A percentile compares a stretch with the other conserved stretches of the same genome.
phyloP scores from a whole-genome alignment of 225 moss, liverwort and hornwort genomes.

The Pleurozium schreberi region DNA sequence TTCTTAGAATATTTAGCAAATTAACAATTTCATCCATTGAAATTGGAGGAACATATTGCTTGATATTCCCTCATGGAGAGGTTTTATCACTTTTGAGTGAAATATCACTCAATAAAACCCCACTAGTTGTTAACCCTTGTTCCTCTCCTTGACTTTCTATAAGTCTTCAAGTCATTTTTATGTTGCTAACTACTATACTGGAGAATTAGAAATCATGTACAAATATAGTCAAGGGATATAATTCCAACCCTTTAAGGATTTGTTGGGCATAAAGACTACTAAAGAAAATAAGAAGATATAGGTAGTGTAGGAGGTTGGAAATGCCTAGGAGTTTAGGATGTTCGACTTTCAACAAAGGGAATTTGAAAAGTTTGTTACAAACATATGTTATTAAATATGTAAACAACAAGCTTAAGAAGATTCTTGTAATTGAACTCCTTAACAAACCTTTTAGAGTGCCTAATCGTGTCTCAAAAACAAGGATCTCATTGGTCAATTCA shows the following conservation, averaged over 20 bases:
- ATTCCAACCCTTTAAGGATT: not conserved
- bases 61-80: not conserved
- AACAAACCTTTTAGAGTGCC: not conserved
- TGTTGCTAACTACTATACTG: rapidly evolving
- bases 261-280: not conserved
- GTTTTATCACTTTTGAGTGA: rapidly evolving
- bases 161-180: not conserved
- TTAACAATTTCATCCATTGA: rapidly evolving
- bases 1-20: not conserved
- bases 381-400: not conserved
- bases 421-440: not conserved
- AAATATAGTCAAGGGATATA: rapidly evolving
- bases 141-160: rapidly evolving
- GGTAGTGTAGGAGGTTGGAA: rapidly evolving
- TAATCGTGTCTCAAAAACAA: no score
- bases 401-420: not conserved
- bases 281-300: not conserved
- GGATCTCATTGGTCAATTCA: not conserved
- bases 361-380: not conserved
- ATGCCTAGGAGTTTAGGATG: no score
- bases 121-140: rapidly evolving
- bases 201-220: not conserved
- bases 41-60: rapidly evolving
- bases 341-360: not conserved
- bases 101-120: not conserved